A percentile compares a stretch with the other conserved stretches of the same genome.
Conservation (phyloP, 2,329 filamentous ascomycete species). For the Ophiostoma novo-ulmi region DNA sequence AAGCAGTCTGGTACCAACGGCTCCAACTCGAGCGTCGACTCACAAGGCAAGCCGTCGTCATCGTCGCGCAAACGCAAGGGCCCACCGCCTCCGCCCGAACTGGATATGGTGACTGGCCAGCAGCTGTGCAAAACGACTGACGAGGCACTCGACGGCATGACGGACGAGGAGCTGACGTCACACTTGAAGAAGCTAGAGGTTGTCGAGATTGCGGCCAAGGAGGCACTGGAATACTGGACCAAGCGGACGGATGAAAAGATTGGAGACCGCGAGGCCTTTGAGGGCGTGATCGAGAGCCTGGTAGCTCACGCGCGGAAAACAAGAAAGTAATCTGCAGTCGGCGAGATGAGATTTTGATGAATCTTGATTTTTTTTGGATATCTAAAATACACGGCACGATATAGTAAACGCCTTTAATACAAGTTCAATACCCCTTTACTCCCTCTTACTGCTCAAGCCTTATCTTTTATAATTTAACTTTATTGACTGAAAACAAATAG, state of each 20-base stretch:
- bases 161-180: slow-evolving; percentile 64
- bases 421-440: neutral
- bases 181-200: slow-evolving; percentile 67
- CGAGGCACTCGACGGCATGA: slow-evolving; percentile 74
- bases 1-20: slow-evolving; percentile 47
- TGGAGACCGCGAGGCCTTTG: slow-evolving; percentile 87
- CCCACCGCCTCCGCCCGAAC: slow-evolving; percentile 62
- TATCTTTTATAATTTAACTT: neutral
- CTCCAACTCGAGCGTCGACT: slow-evolving; percentile 56
- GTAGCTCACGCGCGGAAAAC: slow-evolving; percentile 86
- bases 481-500: neutral
- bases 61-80: slow-evolving; percentile 46
- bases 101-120: slow-evolving; percentile 73
- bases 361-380: neutral
- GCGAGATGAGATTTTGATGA: too few relatives aligned
- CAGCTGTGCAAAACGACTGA: slow-evolving; percentile 80
- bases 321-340: slow-evolving; percentile 52
- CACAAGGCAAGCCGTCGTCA: slow-evolving; percentile 46
- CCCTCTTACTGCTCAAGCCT: neutral
- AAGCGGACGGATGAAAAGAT: slow-evolving; percentile 79
- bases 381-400: neutral
- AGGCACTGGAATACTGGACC: slow-evolving; percentile 83
- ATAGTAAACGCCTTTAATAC: slow-evolving; percentile 1
- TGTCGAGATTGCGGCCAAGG: slow-evolving; percentile 65
- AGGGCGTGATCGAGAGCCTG: slow-evolving; percentile 93